These are phyloP conservation scores for Dalechampia spathulata DNA, from an alignment of 441 rosid species.

Conservation along the genomic window DNA sequence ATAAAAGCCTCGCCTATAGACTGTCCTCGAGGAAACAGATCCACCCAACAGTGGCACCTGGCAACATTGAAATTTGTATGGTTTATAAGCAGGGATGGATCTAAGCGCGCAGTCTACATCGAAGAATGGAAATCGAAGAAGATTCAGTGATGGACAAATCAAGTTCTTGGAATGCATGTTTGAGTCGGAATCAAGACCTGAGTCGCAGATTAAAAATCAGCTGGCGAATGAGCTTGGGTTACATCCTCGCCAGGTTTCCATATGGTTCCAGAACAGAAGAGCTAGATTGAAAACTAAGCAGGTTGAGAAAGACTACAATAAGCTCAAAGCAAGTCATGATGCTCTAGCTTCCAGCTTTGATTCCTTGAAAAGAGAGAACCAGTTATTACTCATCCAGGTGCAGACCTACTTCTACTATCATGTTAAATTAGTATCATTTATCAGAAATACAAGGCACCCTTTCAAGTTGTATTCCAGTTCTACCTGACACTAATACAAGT, in stretches of 20 bases:
- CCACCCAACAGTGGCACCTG: not conserved
- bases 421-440: no score
- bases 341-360: slow-evolving; percentile 28
- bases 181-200: slow-evolving; percentile 37
- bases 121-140: slow-evolving; percentile 25
- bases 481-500: not conserved
- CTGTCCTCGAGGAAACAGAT: not conserved
- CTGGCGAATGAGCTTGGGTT: slow-evolving; percentile 39
- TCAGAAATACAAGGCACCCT: not conserved
- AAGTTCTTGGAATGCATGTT: slow-evolving; percentile 34
- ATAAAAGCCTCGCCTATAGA: not conserved
- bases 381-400: slow-evolving; percentile 27
- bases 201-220: slow-evolving; percentile 28
- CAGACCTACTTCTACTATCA: no score
- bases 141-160: slow-evolving; percentile 36
- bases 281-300: slow-evolving; percentile 42
- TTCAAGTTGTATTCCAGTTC: not conserved
- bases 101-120: slow-evolving; percentile 8
- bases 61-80: slow-evolving; percentile 2
- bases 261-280: slow-evolving; percentile 48
- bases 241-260: slow-evolving; percentile 41
- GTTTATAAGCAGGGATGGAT: not conserved
- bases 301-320: slow-evolving; percentile 29
- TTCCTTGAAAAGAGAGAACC: slow-evolving; percentile 28
- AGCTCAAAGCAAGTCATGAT: slow-evolving; percentile 25